A percentile compares a stretch with the other conserved stretches of the same genome.
These are phyloP conservation scores for Vaccinium darrowii DNA, from an alignment of 148 eudicot species.

Conservation along the genomic window DNA sequence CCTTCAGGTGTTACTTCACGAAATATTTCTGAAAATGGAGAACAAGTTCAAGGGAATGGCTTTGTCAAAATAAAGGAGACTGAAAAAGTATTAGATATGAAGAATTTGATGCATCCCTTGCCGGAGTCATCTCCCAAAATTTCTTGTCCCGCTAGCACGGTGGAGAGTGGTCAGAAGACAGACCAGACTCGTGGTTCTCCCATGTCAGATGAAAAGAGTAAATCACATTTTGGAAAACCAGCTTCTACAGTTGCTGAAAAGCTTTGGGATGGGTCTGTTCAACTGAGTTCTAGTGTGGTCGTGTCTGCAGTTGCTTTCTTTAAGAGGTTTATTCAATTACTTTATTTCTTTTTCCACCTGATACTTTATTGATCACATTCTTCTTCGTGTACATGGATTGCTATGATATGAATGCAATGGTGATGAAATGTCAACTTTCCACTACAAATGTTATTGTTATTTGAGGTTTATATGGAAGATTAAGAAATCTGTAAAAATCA, in stretches of 20 bases:
- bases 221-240: conserved; percentile 25
- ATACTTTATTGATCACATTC: neutral
- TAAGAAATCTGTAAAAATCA: neutral
- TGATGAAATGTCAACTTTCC: neutral
- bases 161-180: conserved; percentile 25
- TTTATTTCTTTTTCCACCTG: conserved; percentile 2
- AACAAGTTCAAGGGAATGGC: conserved; percentile 27
- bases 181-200: conserved; percentile 18
- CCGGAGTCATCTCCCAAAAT: conserved; percentile 24
- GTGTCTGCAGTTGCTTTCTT: conserved; percentile 65
- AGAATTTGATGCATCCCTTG: conserved; percentile 25
- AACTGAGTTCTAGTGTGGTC: conserved; percentile 54
- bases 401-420: neutral
- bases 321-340: conserved; percentile 55
- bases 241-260: conserved; percentile 38
- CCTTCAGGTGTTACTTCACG: conserved; percentile 29
- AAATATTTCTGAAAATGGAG: conserved; percentile 18
- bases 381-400: conserved; percentile 6
- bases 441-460: neutral
- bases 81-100: conserved; percentile 22
- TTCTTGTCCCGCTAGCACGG: conserved; percentile 19
- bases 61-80: conserved; percentile 21
- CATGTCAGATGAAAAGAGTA: conserved; percentile 32
- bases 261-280: conserved; percentile 82
- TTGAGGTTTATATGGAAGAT: conserved; percentile 1